Evolutionary conservation across 495 filamentous ascomycete genomes (phyloP).

Genomic region (Neurospora sp.): DNA sequence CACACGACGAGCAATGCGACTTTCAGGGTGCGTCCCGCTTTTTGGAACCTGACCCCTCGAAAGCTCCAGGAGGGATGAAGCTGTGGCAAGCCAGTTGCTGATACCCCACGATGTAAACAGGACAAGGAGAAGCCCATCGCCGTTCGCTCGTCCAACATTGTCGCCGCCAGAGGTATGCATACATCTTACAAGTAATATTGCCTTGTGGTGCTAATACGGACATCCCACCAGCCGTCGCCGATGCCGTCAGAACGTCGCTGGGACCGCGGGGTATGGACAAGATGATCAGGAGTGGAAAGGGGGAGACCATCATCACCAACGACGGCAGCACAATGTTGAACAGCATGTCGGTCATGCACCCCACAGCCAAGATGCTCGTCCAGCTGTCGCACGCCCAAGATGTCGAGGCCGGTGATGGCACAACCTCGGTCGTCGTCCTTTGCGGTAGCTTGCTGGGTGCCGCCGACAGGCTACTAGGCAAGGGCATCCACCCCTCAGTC

Average conservation of each 20-base stretch:
- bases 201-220: background rate
- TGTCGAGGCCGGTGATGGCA: constrained; percentile 96
- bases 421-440: constrained; percentile 96
- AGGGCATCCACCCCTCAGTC: constrained; percentile 94
- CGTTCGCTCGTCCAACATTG: constrained; percentile 89
- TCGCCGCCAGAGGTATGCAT: constrained; percentile 79
- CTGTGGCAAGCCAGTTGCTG: constrained; percentile 22
- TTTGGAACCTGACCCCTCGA: background rate
- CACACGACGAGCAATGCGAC: constrained; percentile 54
- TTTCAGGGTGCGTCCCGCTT: constrained; percentile 56
- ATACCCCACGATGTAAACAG: constrained; percentile 36
- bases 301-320: constrained; percentile 97
- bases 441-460: constrained; percentile 89
- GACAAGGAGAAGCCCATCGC: constrained; percentile 99
- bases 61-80: background rate
- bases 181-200: constrained; percentile 1
- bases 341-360: constrained; percentile 98
- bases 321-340: constrained; percentile 98
- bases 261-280: constrained; percentile 78
- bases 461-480: constrained; percentile 76
- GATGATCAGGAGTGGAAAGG: constrained; percentile 96
- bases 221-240: constrained; percentile 64
- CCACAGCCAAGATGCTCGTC: constrained; percentile 96
- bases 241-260: constrained; percentile 79
- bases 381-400: constrained; percentile 95